phyloP scores from a whole-genome alignment of 2,329 filamentous ascomycete species.

The Epichloe uncinata region DNA sequence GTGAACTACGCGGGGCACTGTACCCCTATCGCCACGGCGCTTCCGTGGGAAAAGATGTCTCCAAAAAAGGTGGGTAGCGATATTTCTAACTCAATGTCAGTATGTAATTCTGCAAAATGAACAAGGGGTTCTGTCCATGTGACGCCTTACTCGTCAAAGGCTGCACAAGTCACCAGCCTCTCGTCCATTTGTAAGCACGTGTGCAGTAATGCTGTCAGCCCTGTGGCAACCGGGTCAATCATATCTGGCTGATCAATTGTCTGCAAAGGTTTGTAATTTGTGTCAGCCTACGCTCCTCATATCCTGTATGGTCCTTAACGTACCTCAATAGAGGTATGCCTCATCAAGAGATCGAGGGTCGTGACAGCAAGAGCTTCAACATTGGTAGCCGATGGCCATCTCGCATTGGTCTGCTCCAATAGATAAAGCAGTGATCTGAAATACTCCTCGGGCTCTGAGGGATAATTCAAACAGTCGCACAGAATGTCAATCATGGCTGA shows the following conservation, averaged over 20 bases:
- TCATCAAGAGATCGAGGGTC: slow-evolving; percentile 21
- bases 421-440: slow-evolving; percentile 24
- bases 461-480: slow-evolving; percentile 16
- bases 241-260: slow-evolving; percentile 15
- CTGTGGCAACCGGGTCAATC: slow-evolving; percentile 17
- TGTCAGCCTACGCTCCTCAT: background rate
- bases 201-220: slow-evolving; percentile 18
- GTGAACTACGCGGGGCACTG: slow-evolving; percentile 31
- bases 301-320: slow-evolving; percentile 5
- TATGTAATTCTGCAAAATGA: background rate
- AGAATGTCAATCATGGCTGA: slow-evolving; percentile 21
- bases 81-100: slow-evolving; percentile 12
- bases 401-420: background rate
- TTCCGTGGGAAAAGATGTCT: slow-evolving; percentile 49
- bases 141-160: slow-evolving; percentile 15
- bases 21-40: slow-evolving; percentile 6
- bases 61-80: slow-evolving; percentile 40
- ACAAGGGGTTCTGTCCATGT: background rate
- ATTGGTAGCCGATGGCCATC: slow-evolving; percentile 16
- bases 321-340: slow-evolving; percentile 28
- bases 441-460: slow-evolving; percentile 30
- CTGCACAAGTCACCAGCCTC: slow-evolving; percentile 11
- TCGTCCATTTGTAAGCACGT: slow-evolving; percentile 18
- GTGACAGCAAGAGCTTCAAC: slow-evolving; percentile 17
- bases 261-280: slow-evolving; percentile 6